Evolutionary conservation across 2,329 filamentous ascomycete genomes (phyloP).

Genomic region (Ophiostoma australiae): DNA sequence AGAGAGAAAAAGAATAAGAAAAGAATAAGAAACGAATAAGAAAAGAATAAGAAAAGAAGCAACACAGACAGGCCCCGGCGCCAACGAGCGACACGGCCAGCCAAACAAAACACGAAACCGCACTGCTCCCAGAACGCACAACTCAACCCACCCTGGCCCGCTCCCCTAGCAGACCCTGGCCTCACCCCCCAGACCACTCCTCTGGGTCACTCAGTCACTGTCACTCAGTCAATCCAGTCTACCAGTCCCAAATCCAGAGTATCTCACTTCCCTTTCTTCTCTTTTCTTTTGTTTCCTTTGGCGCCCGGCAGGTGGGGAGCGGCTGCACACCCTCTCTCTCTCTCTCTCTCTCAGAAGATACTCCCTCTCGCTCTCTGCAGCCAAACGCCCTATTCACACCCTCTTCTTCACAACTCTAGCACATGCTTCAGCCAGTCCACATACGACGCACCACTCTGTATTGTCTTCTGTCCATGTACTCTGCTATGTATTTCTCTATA

Average conservation of each 20-base stretch:
- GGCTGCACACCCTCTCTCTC: slow-evolving; percentile 15
- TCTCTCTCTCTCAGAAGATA: neutral
- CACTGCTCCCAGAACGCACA: slow-evolving; percentile 10
- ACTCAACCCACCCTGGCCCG: neutral
- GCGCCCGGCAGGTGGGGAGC: slow-evolving; percentile 13
- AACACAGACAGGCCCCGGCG: slow-evolving; percentile 16
- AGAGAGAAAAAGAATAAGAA: neutral
- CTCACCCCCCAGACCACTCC: slow-evolving; percentile 13
- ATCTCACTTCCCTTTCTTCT: neutral
- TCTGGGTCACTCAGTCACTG: slow-evolving; percentile 6
- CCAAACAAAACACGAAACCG: slow-evolving; percentile 22
- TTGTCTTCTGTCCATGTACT: neutral
- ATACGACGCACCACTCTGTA: neutral
- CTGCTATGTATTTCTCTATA: neutral
- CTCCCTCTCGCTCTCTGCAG: slow-evolving; percentile 6
- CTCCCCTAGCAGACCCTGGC: neutral
- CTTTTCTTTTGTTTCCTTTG: neutral
- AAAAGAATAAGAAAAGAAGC: neutral
- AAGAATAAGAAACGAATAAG: neutral
- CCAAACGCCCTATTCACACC: slow-evolving; percentile 17
- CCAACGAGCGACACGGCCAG: slow-evolving; percentile 20
- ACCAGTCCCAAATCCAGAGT: neutral
- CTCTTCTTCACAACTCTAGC: neutral
- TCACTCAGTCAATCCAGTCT: neutral
- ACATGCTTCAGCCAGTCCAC: slow-evolving; percentile 9